These are phyloP conservation scores for Gracilaria gracilis DNA, from an alignment of 23 red algal species.

Conservation along the genomic window DNA sequence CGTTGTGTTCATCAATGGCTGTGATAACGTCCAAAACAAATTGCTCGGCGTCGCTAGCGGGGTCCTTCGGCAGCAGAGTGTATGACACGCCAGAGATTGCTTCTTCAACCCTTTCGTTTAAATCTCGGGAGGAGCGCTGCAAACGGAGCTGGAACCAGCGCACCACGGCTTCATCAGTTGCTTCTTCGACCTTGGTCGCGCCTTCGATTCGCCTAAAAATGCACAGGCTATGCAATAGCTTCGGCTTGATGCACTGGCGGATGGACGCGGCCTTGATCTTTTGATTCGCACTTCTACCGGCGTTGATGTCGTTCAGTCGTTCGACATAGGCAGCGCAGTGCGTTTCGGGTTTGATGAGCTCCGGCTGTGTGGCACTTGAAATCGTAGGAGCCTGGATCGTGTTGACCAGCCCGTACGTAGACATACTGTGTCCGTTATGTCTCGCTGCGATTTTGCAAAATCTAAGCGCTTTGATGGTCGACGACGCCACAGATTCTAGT, in stretches of 20 bases:
- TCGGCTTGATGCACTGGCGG: background rate
- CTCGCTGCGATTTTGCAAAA: constrained; percentile 6
- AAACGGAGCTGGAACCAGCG: background rate
- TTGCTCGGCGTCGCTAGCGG: background rate
- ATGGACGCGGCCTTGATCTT: constrained; percentile 16
- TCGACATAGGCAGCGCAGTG: background rate
- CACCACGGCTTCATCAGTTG: constrained; percentile 22
- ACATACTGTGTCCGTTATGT: background rate
- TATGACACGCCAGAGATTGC: background rate
- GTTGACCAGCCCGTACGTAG: constrained; percentile 19
- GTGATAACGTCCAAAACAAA: no score
- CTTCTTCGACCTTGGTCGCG: constrained; percentile 1
- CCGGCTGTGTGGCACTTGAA: background rate
- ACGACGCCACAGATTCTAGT: no score
- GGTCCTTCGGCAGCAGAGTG: background rate
- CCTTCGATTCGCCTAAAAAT: background rate
- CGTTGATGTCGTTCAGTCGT: background rate
- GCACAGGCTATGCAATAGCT: background rate
- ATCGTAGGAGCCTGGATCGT: constrained; percentile 17
- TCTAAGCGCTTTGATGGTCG: constrained; percentile 44
- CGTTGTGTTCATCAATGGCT: no score
- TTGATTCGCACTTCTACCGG: background rate
- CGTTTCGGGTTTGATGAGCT: constrained; percentile 5
- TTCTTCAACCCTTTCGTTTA: constrained; percentile 8
- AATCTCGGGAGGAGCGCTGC: background rate